phyloP scores from a whole-genome alignment of 1,284 basidiomycete genomes.

The Cryptococcus neoformans region DNA sequence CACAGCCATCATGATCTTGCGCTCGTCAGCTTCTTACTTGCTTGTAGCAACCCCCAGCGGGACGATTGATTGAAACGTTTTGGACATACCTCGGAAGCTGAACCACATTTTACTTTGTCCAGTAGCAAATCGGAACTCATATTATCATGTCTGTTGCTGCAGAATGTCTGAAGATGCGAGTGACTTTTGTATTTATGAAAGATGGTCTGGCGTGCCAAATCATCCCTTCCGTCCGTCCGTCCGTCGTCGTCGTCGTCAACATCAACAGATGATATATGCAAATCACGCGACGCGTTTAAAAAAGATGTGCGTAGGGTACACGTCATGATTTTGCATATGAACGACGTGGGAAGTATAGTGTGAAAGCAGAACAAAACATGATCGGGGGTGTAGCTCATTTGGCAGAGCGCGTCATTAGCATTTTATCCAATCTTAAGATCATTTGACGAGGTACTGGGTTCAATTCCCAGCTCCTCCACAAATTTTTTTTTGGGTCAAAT shows the following conservation, averaged over 20 bases:
- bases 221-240: too few relatives aligned
- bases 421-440: not conserved
- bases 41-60: not conserved
- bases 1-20: slow-evolving; percentile 27
- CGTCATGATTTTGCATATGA: too few relatives aligned
- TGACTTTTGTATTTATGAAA: not conserved
- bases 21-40: slow-evolving; percentile 1
- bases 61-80: not conserved
- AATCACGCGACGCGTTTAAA: not conserved
- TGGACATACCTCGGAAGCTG: slow-evolving; percentile 31
- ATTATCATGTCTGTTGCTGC: not conserved
- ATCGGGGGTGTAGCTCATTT: slow-evolving; percentile 4
- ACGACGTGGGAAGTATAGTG: too few relatives aligned
- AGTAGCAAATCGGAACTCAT: not conserved
- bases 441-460: slow-evolving; percentile 6
- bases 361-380: not conserved
- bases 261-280: not conserved
- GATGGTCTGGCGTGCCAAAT: not conserved
- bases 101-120: slow-evolving; percentile 25
- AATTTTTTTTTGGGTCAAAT: not conserved
- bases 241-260: too few relatives aligned
- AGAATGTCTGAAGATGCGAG: not conserved
- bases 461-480: slow-evolving; percentile 6
- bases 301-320: too few relatives aligned
- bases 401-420: slow-evolving; percentile 8